Evolutionary conservation across 345 rosid genomes (phyloP).

Genomic region (Alliaria petiolata): DNA sequence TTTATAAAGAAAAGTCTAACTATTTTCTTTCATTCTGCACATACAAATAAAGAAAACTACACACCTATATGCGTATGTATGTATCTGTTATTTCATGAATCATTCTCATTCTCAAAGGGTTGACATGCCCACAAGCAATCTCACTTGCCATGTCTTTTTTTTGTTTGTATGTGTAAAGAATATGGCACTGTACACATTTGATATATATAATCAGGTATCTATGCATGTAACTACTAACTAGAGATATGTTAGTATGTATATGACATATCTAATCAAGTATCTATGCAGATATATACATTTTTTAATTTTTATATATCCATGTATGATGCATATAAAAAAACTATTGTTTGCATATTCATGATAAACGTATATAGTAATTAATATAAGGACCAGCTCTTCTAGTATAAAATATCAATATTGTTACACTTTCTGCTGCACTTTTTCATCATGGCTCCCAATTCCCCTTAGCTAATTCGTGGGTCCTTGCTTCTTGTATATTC

Average conservation of each 20-base stretch:
- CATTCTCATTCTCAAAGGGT: conserved; percentile 12
- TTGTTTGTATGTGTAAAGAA: conserved; percentile 13
- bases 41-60: background rate
- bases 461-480: conserved; percentile 4
- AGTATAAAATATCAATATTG: conserved; percentile 6
- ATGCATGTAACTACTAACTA: background rate
- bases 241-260: background rate
- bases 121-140: conserved; percentile 28
- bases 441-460: background rate
- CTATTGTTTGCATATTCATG: background rate
- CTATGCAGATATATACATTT: background rate
- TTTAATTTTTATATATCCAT: background rate
- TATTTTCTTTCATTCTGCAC: conserved; percentile 1
- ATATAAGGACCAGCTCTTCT: background rate
- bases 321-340: no score
- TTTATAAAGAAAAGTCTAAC: conserved; percentile 20
- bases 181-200: no score
- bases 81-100: conserved; percentile 2
- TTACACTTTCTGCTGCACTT: conserved; percentile 28
- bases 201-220: background rate
- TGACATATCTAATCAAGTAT: background rate
- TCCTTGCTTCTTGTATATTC: background rate
- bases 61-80: background rate
- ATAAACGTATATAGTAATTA: background rate
- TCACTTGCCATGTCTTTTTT: conserved; percentile 27